These are phyloP conservation scores for Chlamydomonas eustigma DNA, from an alignment of 139 green algal genomes.

Conservation along the genomic window DNA sequence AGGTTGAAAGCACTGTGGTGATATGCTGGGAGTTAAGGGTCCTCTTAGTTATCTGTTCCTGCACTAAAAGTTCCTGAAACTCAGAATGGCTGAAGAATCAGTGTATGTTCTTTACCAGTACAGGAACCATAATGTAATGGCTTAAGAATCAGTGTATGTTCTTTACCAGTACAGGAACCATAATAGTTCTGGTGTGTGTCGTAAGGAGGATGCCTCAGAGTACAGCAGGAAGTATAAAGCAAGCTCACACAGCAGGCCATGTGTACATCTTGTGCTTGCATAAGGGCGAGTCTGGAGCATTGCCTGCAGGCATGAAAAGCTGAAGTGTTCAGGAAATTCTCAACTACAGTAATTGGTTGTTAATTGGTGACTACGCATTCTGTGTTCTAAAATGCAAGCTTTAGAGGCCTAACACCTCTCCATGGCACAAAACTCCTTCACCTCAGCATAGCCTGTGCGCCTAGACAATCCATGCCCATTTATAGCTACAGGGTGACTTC, in stretches of 20 bases:
- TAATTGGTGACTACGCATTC: no score
- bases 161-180: conserved; percentile 75
- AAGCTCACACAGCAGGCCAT: conserved; percentile 52
- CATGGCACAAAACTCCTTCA: no score
- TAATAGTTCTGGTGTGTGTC: conserved; percentile 74
- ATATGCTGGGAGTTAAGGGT: no score
- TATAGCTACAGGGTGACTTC: not conserved
- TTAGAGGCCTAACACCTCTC: no score
- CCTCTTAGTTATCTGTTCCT: no score
- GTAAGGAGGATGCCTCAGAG: conserved; percentile 28
- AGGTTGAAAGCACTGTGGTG: no score
- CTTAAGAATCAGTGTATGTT: not conserved
- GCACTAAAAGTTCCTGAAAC: no score
- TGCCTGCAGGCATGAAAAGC: not conserved
- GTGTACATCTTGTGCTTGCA: not conserved
- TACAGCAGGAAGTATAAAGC: conserved; percentile 81
- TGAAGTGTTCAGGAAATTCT: not conserved
- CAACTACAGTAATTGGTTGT: no score
- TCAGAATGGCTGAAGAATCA: no score
- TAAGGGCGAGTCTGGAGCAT: not conserved
- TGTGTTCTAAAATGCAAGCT: no score
- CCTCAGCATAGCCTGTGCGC: no score
- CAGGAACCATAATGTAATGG: conserved; percentile 68
- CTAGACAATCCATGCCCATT: no score
- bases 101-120: conserved; percentile 47